Conservation (phyloP, 805 yeast genomes). For the Saccharomycopsis javanensis region DNA sequence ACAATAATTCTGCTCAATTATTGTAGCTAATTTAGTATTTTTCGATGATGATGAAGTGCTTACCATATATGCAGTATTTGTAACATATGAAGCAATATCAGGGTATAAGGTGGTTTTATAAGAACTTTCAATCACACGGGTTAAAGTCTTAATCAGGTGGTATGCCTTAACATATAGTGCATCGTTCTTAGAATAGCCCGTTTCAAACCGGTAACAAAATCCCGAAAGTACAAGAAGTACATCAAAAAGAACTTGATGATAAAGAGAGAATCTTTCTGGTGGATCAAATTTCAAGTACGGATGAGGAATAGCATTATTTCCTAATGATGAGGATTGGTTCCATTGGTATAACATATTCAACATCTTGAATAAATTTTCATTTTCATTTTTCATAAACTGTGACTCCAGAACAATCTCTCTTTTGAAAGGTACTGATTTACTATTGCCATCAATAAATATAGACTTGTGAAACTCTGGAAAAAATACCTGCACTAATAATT, state of each 20-base stretch:
- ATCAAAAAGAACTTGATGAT: conserved; percentile 16
- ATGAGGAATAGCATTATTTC: neutral
- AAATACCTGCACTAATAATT: neutral
- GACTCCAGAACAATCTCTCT: neutral
- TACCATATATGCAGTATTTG: neutral
- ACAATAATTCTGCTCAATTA: neutral
- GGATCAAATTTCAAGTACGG: neutral
- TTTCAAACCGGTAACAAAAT: conserved; percentile 13
- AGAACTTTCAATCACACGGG: neutral
- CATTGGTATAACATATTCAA: neutral
- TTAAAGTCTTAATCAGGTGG: neutral
- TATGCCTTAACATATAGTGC: neutral
- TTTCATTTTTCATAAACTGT: neutral
- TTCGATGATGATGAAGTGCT: neutral
- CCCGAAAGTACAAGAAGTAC: conserved; percentile 11
- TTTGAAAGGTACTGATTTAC: neutral
- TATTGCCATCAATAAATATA: neutral
- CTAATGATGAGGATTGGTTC: neutral
- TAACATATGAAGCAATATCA: neutral
- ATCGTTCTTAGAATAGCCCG: neutral
- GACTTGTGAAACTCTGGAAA: neutral
- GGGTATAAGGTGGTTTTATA: neutral
- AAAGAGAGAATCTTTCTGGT: conserved; percentile 10
- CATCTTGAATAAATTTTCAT: neutral
- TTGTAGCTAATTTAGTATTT: neutral